phyloP scores from a whole-genome alignment of 371 early-diverging fungal species.

The Mortierella sp. region DNA sequence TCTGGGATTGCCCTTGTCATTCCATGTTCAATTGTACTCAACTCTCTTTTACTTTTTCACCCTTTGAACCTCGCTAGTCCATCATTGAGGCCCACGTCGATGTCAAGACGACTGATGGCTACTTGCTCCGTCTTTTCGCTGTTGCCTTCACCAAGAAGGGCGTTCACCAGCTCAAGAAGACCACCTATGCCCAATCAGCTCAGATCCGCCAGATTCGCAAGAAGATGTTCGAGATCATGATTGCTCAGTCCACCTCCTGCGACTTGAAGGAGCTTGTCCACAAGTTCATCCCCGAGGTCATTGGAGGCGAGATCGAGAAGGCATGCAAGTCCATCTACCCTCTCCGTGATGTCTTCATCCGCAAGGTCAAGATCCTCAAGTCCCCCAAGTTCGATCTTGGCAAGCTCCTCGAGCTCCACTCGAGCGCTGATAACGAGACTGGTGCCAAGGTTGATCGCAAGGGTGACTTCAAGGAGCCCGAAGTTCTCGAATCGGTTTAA shows the following conservation, averaged over 20 bases:
- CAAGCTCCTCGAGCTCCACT: constrained; percentile 97
- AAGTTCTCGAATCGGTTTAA: constrained; percentile 81
- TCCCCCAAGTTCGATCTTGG: constrained; percentile 94
- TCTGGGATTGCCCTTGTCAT: too few relatives aligned
- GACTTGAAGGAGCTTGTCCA: constrained; percentile 97
- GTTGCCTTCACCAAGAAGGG: constrained; percentile 99
- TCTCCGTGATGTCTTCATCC: constrained; percentile 97
- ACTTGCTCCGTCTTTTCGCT: constrained; percentile 97
- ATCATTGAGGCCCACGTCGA: constrained; percentile 99
- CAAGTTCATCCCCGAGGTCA: constrained; percentile 92
- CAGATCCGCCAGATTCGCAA: constrained; percentile 99
- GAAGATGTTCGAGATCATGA: constrained; percentile 99
- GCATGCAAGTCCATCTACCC: constrained; percentile 98
- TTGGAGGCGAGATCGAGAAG: constrained; percentile 98
- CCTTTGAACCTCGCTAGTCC: constrained; percentile 62
- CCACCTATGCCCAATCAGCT: constrained; percentile 97
- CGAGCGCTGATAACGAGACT: constrained; percentile 80
- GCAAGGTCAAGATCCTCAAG: constrained; percentile 99
- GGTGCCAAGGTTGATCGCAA: constrained; percentile 85
- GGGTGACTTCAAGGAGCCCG: constrained; percentile 89
- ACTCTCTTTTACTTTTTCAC: background rate
- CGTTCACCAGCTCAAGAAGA: constrained; percentile 96
- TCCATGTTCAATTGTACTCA: too few relatives aligned
- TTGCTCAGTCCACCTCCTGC: constrained; percentile 87
- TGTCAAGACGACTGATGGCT: constrained; percentile 99